Percentiles rank a stretch among this genome's conserved stretches.
phyloP scores from a whole-genome alignment of 805 yeast genomes.

The Lipomyces sp. region DNA sequence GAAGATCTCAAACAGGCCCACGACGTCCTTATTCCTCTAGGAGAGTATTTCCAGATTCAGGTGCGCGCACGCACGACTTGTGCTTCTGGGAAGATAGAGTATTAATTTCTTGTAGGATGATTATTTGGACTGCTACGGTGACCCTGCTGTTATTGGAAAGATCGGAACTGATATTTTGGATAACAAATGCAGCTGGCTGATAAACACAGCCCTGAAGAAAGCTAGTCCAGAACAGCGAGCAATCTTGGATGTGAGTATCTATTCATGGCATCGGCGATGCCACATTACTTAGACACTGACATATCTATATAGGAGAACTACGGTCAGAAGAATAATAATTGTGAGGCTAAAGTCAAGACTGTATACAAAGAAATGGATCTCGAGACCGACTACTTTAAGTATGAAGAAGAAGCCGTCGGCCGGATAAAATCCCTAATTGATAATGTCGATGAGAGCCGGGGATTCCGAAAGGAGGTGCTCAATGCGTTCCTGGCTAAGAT shows the following conservation, averaged over 20 bases:
- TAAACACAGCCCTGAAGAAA: conserved; percentile 85
- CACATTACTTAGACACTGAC: background rate
- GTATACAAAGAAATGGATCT: conserved; percentile 76
- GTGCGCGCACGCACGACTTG: conserved; percentile 2
- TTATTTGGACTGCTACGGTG: conserved; percentile 94
- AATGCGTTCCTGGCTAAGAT: conserved; percentile 84
- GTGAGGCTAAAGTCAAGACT: conserved; percentile 71
- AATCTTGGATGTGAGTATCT: conserved; percentile 61
- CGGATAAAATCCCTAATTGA: conserved; percentile 68
- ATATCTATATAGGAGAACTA: conserved; percentile 56
- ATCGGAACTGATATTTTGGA: conserved; percentile 98
- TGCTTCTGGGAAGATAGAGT: background rate
- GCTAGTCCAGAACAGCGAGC: conserved; percentile 81
- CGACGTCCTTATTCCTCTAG: conserved; percentile 88
- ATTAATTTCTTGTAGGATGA: conserved; percentile 59
- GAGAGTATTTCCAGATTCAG: conserved; percentile 98
- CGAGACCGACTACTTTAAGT: conserved; percentile 70
- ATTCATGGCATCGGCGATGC: background rate
- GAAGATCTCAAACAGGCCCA: conserved; percentile 84
- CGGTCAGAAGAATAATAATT: conserved; percentile 76
- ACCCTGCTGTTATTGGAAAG: conserved; percentile 96
- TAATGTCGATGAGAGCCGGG: conserved; percentile 84
- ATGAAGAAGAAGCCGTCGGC: conserved; percentile 78
- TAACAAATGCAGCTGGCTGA: conserved; percentile 97
- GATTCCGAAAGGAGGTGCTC: conserved; percentile 89